phyloP scores from a whole-genome alignment of 2,329 filamentous ascomycete species.

The Aspergillus awamori region DNA sequence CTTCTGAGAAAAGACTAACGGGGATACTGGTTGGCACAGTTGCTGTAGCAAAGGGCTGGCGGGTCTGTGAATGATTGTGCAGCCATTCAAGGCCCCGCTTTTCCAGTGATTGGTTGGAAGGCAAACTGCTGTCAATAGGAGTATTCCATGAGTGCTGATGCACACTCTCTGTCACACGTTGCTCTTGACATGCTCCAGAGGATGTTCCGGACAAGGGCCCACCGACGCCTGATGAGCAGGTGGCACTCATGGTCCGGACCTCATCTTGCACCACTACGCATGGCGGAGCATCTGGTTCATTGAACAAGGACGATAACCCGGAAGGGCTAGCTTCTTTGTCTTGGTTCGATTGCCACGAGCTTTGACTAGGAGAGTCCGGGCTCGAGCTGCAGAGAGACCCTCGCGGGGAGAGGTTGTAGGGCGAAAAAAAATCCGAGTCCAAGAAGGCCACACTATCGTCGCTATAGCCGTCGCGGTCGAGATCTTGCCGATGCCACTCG shows the following conservation, averaged over 20 bases:
- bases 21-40: not conserved
- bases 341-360: not conserved
- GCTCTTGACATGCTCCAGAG: not conserved
- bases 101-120: not conserved
- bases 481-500: constrained; percentile 23
- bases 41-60: not conserved
- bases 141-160: not conserved
- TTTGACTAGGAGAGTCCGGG: not conserved
- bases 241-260: not conserved
- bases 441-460: constrained; percentile 13
- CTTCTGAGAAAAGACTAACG: not conserved
- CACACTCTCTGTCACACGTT: not conserved
- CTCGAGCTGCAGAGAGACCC: constrained; percentile 8
- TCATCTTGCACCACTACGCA: not conserved
- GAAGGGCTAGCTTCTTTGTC: not conserved
- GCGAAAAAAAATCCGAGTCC: constrained; percentile 8
- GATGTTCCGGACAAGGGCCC: not conserved
- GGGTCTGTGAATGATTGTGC: not conserved
- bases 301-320: not conserved
- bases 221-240: not conserved
- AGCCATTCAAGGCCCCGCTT: not conserved
- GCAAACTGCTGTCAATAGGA: not conserved
- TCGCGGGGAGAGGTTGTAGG: not conserved
- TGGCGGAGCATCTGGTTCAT: not conserved
- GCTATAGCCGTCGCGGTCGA: constrained; percentile 11